Evolutionary conservation across 106 monocot genomes (phyloP), one percentile per base, ranked within the genome.

Genomic region (Agapanthus africanus): DNA sequence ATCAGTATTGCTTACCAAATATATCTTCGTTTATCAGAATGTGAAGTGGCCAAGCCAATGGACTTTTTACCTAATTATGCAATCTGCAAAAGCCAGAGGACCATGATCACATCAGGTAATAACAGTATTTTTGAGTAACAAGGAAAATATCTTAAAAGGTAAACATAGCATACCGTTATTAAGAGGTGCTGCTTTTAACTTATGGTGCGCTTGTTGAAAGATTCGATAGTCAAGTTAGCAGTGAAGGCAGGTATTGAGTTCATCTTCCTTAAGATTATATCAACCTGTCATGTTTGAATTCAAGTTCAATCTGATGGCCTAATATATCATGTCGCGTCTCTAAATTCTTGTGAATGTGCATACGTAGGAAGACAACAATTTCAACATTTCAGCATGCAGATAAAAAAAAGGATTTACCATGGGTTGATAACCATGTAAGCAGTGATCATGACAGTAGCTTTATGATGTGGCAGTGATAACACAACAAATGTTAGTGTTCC

Each of bases 241-340:
- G 87, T 92, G 72, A 97, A 92, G 13, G 97, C 97, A 66, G 92
- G 89, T 66, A 97, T 79, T 4, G 97, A 89, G 73, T 90, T 97
- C 92, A 90, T 87, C 82, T 87, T 92, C 78, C 59, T 75, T 76
- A 97, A 70, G 52, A 92, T 90, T 51, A 97, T 83, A 39, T 97
- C 92, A 60, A 92, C 80, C 97, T 97, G 89, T 33, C 59, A 83
- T 28, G 11, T 40, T 41, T 6, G 59, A 63, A 30, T 25, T n/a
- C 7, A 62, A 25, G 54, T 0, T 66, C 41, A 74, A 54, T 56
- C 39, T 8, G 37, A 59, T 41, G 28, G 41, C n/a, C 59, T 32
- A 3, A 3, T 54, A 23, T 54, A 23, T 11, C 54, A 28, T 56
- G 23, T 18, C 10, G 2, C 4, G 14, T 31, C 33, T 59, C 32